phyloP scores from a whole-genome alignment of 257 asterid species.

The Nemophila menziesii region DNA sequence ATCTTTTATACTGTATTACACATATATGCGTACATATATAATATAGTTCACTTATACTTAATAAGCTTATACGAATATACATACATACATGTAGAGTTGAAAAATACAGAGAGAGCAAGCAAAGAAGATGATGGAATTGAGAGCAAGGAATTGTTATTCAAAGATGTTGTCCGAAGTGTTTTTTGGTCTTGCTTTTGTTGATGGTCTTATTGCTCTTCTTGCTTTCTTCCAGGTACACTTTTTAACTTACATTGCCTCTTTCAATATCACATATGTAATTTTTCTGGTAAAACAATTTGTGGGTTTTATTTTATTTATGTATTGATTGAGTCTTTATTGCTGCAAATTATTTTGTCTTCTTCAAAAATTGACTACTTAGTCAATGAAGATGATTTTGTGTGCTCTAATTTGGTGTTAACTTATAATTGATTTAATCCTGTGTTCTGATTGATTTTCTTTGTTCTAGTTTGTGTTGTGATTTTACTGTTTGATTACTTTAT shows the following conservation, averaged over 20 bases:
- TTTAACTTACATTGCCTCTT: neutral
- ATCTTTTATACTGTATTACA: neutral
- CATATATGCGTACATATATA: no score
- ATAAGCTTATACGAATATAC: neutral
- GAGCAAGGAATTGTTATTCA: constrained; percentile 47
- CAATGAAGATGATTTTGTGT: neutral
- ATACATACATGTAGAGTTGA: constrained; percentile 5
- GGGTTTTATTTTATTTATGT: neutral
- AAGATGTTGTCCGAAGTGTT: constrained; percentile 51
- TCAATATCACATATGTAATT: neutral
- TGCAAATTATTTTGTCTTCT: neutral
- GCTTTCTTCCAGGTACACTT: constrained; percentile 53
- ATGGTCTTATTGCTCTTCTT: constrained; percentile 53
- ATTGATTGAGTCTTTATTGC: neutral
- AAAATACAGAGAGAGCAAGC: constrained; percentile 3
- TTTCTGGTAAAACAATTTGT: neutral
- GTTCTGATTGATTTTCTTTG: neutral
- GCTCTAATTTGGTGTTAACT: neutral
- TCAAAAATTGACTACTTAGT: neutral
- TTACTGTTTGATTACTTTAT: neutral
- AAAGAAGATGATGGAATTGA: constrained; percentile 40
- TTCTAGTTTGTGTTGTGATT: neutral
- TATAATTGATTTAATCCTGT: neutral
- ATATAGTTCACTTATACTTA: no score
- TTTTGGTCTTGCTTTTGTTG: constrained; percentile 51